phyloP scores from a whole-genome alignment of 345 rosid genomes.

The Trapa bicornis region DNA sequence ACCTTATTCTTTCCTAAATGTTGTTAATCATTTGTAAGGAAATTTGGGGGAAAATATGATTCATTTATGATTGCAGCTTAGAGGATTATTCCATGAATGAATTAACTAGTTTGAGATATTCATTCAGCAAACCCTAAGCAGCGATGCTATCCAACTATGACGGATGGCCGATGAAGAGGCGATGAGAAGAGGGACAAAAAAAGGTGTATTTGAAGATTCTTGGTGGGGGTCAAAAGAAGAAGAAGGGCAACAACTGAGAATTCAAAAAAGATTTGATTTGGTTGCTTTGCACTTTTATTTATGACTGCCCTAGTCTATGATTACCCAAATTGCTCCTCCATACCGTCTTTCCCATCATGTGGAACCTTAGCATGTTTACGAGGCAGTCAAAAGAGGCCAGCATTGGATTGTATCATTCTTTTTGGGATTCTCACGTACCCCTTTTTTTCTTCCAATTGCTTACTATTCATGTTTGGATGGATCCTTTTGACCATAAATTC shows the following conservation, averaged over 20 bases:
- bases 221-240: constrained; percentile 11
- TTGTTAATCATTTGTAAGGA: neutral
- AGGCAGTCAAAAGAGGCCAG: constrained; percentile 8
- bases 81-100: too few relatives aligned
- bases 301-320: neutral
- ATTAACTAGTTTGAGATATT: too few relatives aligned
- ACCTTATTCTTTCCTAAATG: neutral
- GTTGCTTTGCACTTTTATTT: constrained; percentile 8
- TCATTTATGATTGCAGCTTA: too few relatives aligned
- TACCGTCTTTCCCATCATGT: neutral
- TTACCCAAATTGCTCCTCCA: constrained; percentile 8
- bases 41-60: too few relatives aligned
- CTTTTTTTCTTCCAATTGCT: too few relatives aligned
- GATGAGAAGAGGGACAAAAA: neutral
- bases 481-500: too few relatives aligned
- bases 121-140: too few relatives aligned
- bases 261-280: constrained; percentile 24
- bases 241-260: constrained; percentile 6
- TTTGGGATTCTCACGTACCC: too few relatives aligned
- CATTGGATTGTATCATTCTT: too few relatives aligned
- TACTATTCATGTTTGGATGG: too few relatives aligned
- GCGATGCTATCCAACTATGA: too few relatives aligned
- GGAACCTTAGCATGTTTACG: constrained; percentile 17
- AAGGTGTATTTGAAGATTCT: neutral
- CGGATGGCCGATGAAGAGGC: neutral